Base-by-base conservation (phyloP, 129 eudicot species). In the Smallanthus sonchifolius region DNA sequence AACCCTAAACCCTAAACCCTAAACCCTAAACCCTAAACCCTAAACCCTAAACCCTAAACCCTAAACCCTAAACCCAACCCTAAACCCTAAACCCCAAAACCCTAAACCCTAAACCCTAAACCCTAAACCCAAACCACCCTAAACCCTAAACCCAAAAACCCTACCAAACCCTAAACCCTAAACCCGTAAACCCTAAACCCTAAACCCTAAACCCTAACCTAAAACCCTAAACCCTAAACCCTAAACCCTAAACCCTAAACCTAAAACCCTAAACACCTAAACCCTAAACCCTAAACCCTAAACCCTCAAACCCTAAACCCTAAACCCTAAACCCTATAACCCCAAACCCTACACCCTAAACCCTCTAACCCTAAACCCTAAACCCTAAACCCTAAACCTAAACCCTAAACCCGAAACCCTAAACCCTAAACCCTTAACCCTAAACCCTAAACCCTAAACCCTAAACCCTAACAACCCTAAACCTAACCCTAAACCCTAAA, bases 321-420 rank as follows among this genome's bases (percentile, higher is more conserved):
- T 32, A 61, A 61, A 32, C 67, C 67, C 67, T 32, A 61, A 61
- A 11, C 67, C 67, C 43, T 11, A 30, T 10, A 47, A 48, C 10
- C 74, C 74, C 5, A 4, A 51, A 70, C 42, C 75, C 75, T 32
- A 30, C 49, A 70, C 63, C 75, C 75, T 51, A 70, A 70, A 70
- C 75, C 75, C 75, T 47, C 14, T 48, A 70, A 70, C 75, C 75
- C 75, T 49, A 70, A 70, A 70, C 75, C 75, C 75, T 70, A 70
- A 70, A 70, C 75, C 75, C 75, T 70, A 70, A 70, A 70, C 75
- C 75, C 75, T 70, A 70, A 70, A 70, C 75, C 75, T 19, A 70
- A 70, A 43, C 75, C 75, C 59, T 8, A 69, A 69, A 43, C 75
- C 75, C 59, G 9, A 49, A 70, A 43, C 75, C 75, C 75, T 49